A percentile compares a stretch with the other conserved stretches of the same genome.
Evolutionary conservation across 768 basidiomycete genomes (phyloP).

Genomic region (Megacollybia marginata): DNA sequence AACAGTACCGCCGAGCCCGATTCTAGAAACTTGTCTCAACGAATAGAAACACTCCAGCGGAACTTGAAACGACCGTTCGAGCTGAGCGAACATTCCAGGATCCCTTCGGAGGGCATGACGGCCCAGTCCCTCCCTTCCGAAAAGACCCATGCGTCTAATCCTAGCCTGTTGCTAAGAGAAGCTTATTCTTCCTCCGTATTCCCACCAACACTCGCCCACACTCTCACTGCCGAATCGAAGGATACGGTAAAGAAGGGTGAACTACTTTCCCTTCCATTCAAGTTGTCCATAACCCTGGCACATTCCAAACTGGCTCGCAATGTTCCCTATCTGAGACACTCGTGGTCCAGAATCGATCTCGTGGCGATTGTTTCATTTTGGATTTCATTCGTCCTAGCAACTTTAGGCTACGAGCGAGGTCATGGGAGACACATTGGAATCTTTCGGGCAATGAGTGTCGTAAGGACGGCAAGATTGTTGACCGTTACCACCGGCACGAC

Average conservation of each 20-base stretch:
- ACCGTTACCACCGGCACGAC: constrained; percentile 90
- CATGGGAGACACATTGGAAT: constrained; percentile 63
- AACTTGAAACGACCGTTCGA: constrained; percentile 51
- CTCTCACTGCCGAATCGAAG: neutral
- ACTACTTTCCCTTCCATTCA: constrained; percentile 50
- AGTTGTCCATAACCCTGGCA: constrained; percentile 46
- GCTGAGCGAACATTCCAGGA: constrained; percentile 12
- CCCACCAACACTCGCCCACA: neutral
- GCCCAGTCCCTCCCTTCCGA: neutral
- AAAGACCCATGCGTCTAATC: neutral
- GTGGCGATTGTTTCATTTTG: constrained; percentile 84
- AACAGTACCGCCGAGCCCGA: neutral
- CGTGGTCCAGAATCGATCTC: constrained; percentile 88
- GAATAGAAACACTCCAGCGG: constrained; percentile 34
- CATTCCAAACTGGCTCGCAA: constrained; percentile 55
- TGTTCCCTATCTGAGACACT: constrained; percentile 85
- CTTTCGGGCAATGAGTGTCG: constrained; percentile 83
- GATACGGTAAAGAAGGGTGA: constrained; percentile 1
- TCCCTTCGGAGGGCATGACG: too few relatives aligned
- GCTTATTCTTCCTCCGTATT: constrained; percentile 23
- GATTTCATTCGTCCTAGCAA: constrained; percentile 70
- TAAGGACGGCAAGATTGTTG: constrained; percentile 75
- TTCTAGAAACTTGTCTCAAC: constrained; percentile 33
- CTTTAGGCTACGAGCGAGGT: constrained; percentile 60
- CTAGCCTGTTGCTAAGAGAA: constrained; percentile 7